Evolutionary conservation across 2,329 filamentous ascomycete genomes (phyloP), one percentile per base, ranked within the genome.

Genomic region (Pseudopithomyces chartarum): DNA sequence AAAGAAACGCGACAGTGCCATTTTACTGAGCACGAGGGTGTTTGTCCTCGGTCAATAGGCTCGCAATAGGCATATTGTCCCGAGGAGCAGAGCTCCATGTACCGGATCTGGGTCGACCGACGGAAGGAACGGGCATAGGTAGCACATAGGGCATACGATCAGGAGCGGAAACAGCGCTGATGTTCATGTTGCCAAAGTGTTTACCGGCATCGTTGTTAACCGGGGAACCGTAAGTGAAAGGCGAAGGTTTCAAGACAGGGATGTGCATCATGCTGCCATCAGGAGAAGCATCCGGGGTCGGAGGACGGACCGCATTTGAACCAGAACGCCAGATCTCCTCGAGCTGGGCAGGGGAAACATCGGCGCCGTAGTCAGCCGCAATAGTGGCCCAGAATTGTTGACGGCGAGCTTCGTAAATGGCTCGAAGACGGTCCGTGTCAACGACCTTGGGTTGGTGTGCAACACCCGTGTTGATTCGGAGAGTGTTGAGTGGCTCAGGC

Each of bases 331-430:
- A 92, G n/a, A 87, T 86, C 70, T 88, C 87, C 76, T 91, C 89
- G 19, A 92, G 80, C 33, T 86, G 80, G 13, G 82, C 80, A 1
- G 89, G 85, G 47, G 85, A 87, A 1, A 82, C 81, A 33, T 86
- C 84, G 13, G 79, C 74, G 52, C 89, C 89, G 68, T 93, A 93
- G 66, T 92, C 89, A 23, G 84, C 79, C 29, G 90, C 89, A 34
- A 94, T 84, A 46, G 84, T 82, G 33, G 84, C 81, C 90, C 90
- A 94, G 78, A 94, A 93, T 8, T 85, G 84, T 49, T 83, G 80
- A 42, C 89, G 86, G 75, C 91, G 89, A 7, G 84, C 79, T 51
- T 87, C 84, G 75, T 93, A 93, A 63, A 92, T 85, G 58, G 84
- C 81, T 46, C 86, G 84, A 22, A 94, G 86, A 46, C 89, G 87